phyloP scores from a whole-genome alignment of 805 yeast species.

The Candida alai region DNA sequence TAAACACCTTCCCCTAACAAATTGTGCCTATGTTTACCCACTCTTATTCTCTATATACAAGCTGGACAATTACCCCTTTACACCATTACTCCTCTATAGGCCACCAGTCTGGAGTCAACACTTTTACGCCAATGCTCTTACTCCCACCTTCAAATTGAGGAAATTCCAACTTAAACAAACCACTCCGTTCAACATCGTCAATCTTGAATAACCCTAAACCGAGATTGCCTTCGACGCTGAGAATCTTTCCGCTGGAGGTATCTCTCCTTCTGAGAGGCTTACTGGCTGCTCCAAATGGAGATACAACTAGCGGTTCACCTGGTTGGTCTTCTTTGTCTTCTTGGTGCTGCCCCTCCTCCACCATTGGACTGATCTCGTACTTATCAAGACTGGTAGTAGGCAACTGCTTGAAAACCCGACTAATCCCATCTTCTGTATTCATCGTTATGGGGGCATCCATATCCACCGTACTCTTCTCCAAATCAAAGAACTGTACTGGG shows the following conservation, averaged over 20 bases:
- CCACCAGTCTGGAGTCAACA: constrained; percentile 74
- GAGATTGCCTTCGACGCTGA: constrained; percentile 51
- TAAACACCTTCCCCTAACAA: too few relatives aligned
- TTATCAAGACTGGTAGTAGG: constrained; percentile 12
- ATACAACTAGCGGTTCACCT: constrained; percentile 16
- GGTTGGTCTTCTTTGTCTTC: constrained; percentile 4
- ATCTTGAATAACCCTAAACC: constrained; percentile 63
- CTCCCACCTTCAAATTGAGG: constrained; percentile 19
- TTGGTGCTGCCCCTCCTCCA: constrained; percentile 14
- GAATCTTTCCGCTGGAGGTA: constrained; percentile 54
- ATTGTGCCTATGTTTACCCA: too few relatives aligned
- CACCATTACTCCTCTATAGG: constrained; percentile 24
- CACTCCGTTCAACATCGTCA: constrained; percentile 43
- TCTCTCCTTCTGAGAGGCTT: constrained; percentile 30
- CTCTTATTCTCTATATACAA: too few relatives aligned
- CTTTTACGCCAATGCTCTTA: constrained; percentile 43
- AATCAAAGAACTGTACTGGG: constrained; percentile 48
- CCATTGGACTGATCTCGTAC: constrained; percentile 18
- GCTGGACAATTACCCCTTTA: too few relatives aligned
- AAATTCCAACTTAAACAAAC: constrained; percentile 26
- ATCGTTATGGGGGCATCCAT: constrained; percentile 13
- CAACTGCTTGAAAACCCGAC: constrained; percentile 14
- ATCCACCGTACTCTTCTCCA: constrained; percentile 8
- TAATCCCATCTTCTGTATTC: constrained; percentile 15
- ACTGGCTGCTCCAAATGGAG: constrained; percentile 39